Evolutionary conservation across 805 yeast species (phyloP).

Genomic region (Pichia kluyveri): DNA sequence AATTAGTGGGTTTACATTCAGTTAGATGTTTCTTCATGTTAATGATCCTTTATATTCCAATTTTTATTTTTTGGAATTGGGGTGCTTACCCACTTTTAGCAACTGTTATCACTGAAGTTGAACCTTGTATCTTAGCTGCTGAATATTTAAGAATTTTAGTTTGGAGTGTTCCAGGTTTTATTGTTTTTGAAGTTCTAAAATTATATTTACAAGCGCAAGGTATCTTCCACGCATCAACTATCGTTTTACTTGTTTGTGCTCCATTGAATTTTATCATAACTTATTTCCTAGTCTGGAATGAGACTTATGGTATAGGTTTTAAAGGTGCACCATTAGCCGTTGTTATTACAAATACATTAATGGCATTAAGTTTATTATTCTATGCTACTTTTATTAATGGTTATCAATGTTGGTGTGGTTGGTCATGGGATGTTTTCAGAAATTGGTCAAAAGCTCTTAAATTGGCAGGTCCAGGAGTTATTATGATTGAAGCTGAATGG

Average conservation of each 20-base stretch:
- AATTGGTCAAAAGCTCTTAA: slow-evolving; percentile 37
- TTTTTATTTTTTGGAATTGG: slow-evolving; percentile 33
- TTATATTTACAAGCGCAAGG: slow-evolving; percentile 52
- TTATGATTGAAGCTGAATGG: slow-evolving; percentile 55
- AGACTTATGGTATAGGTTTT: slow-evolving; percentile 40
- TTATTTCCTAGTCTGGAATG: slow-evolving; percentile 35
- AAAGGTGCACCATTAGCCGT: slow-evolving; percentile 54
- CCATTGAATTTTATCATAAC: slow-evolving; percentile 44
- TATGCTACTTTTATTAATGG: slow-evolving; percentile 35
- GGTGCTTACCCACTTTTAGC: slow-evolving; percentile 25
- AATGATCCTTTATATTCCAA: slow-evolving; percentile 28
- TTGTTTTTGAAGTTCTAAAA: slow-evolving; percentile 47
- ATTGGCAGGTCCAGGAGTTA: slow-evolving; percentile 46
- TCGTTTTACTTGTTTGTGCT: slow-evolving; percentile 43
- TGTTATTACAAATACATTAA: slow-evolving; percentile 46
- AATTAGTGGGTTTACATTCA: slow-evolving; percentile 40
- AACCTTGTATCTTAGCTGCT: slow-evolving; percentile 39
- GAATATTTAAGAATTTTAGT: slow-evolving; percentile 37
- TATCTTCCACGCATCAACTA: slow-evolving; percentile 46
- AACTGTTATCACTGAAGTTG: slow-evolving; percentile 36
- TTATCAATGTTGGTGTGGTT: slow-evolving; percentile 45
- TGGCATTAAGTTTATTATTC: slow-evolving; percentile 37
- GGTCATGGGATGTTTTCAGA: slow-evolving; percentile 31
- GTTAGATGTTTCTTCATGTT: slow-evolving; percentile 43
- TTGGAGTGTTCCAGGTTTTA: slow-evolving; percentile 49